Conservation (phyloP, 139 green algal species). For the Picochlorum sp. region DNA sequence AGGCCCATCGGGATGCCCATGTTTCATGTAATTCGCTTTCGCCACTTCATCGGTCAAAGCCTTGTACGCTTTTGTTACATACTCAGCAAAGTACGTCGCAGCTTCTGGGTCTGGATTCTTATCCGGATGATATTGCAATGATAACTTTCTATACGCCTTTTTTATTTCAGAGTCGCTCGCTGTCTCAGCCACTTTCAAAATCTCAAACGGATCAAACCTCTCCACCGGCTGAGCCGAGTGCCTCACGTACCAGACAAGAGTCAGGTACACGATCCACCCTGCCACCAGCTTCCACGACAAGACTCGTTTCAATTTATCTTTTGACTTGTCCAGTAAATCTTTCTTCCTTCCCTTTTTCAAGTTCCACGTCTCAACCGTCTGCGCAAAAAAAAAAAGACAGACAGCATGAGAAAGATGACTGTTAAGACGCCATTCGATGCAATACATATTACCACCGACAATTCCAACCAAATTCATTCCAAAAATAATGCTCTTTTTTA, state of each 20-base stretch:
- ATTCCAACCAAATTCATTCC: too few relatives aligned
- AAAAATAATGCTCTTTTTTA: too few relatives aligned
- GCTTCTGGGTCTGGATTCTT: constrained; percentile 86
- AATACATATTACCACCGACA: too few relatives aligned
- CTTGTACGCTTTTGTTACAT: constrained; percentile 63
- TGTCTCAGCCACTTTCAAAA: constrained; percentile 40
- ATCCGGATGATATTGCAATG: constrained; percentile 77
- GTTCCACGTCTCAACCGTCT: constrained; percentile 15
- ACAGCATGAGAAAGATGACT: too few relatives aligned
- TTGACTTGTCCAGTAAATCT: not conserved
- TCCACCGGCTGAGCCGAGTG: constrained; percentile 6
- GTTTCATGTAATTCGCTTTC: constrained; percentile 77
- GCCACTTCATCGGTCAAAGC: constrained; percentile 54
- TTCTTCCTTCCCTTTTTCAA: constrained; percentile 10
- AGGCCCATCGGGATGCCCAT: constrained; percentile 78
- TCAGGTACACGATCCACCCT: constrained; percentile 12
- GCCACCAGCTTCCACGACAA: not conserved
- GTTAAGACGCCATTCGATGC: too few relatives aligned
- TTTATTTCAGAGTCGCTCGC: constrained; percentile 67
- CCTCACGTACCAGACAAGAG: constrained; percentile 12
- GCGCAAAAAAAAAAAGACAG: not conserved
- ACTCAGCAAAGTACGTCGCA: constrained; percentile 68
- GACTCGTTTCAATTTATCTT: too few relatives aligned
- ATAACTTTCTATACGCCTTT: constrained; percentile 67
- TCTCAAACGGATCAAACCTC: constrained; percentile 86